Evolutionary conservation across 164 flowering plant species (phyloP), one percentile per base, ranked within the genome.

Genomic region (Stephania japonica): DNA sequence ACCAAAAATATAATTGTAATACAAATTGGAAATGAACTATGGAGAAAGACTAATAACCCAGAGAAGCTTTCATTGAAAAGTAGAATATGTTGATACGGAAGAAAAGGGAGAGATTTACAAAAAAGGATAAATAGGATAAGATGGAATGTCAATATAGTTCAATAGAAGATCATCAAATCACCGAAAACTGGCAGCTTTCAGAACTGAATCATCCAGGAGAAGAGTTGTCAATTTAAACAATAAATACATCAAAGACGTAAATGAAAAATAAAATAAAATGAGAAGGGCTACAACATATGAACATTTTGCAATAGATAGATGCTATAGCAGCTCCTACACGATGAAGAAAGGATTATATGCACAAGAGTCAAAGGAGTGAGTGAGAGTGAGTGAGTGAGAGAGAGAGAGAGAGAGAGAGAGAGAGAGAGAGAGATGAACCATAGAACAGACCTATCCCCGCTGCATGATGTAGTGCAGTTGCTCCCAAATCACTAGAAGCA

Each of bases 381-480:
- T n/a, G n/a, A n/a, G n/a, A n/a, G n/a, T n/a, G n/a, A n/a, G n/a
- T n/a, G n/a, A n/a, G n/a, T n/a, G n/a, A n/a, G n/a, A n/a, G n/a
- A n/a, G n/a, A n/a, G n/a, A n/a, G n/a, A n/a, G n/a, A n/a, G n/a
- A n/a, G n/a, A n/a, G n/a, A n/a, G n/a, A n/a, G n/a, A n/a, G 68
- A 23, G 24, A 66, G 25, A 44, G 50, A n/a, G 11, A 64, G 38
- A 7, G 62, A 59, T 11, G 63, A 24, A 49, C 18, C 64, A 32
- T 70, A 44, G 42, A 61, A 23, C 75, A 64, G 47, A 94, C 99
- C 98, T 81, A 81, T 85, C 75, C 97, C 96, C 42, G 99, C 94
- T 66, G 95, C 75, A 87, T 95, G 98, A 79, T 95, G 99, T 76
- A 93, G 75, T 64, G 99, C 90, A 32, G 97, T 91, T 49, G 97